Evolutionary conservation across 228 moss, liverwort and hornwort species (phyloP), one percentile per base, ranked within the genome.

Genomic region (Sphagnum magellanicum): DNA sequence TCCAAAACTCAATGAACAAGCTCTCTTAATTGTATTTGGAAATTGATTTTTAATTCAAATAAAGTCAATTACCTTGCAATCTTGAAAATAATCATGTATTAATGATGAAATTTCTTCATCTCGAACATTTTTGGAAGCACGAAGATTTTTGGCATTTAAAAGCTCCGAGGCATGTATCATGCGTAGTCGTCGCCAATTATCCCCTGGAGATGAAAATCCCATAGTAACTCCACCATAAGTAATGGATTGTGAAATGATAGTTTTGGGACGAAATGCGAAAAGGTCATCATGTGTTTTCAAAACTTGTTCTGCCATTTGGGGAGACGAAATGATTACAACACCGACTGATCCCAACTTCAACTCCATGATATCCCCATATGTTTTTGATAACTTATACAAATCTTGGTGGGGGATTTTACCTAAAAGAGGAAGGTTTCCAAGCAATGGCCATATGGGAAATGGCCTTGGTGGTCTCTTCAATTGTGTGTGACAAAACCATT

Each of bases 151-250:
- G 4, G 71, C 72, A 0, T 76, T 70, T 57, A 79, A 67, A 15
- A 83, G 13, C 64, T 80, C 79, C 5, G 68, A 67, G 14, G 76
- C 77, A 32, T 79, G 79, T n/a, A 83, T 5, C 0, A 76, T 74
- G 13, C 83, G 67, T 72, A 83, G 67, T n/a, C 68, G 79, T 4
- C 79, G 70, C 83, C 83, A 83, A 61, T 83, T 74, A 1, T 69
- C 32, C 4, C 79, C 74, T 4, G 72, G 77, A 0, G 79, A 79
- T 13, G 83, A 77, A 79, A 76, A 79, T 50, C 70, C 70, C 72
- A 83, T 71, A 50, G 79, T 76, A 59, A 63, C 59, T 51, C 76
- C 74, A 50, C 67, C 77, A 17, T 83, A 83, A 0, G 13, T 52
- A 0, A 83, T 0, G 1, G 77, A 55, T 7, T 77, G 72, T 0